Evolutionary conservation across 2,329 filamentous ascomycete species (phyloP).

Genomic region (Monilinia fructigena): DNA sequence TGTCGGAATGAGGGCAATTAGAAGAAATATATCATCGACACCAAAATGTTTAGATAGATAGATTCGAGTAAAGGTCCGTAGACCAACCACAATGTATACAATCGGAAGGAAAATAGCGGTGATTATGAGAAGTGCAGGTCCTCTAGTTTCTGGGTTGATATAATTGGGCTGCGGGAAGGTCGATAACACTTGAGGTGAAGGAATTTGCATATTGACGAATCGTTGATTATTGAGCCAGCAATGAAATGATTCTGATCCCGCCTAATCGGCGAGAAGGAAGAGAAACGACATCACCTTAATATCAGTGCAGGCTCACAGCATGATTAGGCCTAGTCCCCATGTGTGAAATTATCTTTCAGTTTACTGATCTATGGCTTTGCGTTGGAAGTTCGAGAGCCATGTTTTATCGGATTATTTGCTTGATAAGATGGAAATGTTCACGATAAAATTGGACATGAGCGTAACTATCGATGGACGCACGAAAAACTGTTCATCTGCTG

Average conservation of each 20-base stretch:
- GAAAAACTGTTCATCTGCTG: conserved; percentile 1
- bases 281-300: conserved; percentile 15
- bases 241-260: background rate
- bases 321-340: conserved; percentile 11
- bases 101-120: conserved; percentile 44
- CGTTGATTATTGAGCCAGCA: conserved; percentile 14
- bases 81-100: conserved; percentile 43
- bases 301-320: background rate
- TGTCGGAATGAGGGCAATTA: conserved; percentile 41
- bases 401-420: background rate
- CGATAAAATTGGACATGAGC: background rate
- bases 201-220: conserved; percentile 19
- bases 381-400: background rate
- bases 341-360: background rate
- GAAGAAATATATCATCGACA: conserved; percentile 48
- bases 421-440: conserved; percentile 6
- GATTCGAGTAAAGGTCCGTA: conserved; percentile 49
- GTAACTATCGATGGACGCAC: background rate
- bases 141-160: conserved; percentile 46
- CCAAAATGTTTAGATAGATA: conserved; percentile 47
- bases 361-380: background rate
- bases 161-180: conserved; percentile 46
- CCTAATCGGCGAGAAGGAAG: background rate
- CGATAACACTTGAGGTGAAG: conserved; percentile 14
- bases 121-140: conserved; percentile 45